Conservation (phyloP, 768 basidiomycete species). For the Lactarius hengduanensis region DNA sequence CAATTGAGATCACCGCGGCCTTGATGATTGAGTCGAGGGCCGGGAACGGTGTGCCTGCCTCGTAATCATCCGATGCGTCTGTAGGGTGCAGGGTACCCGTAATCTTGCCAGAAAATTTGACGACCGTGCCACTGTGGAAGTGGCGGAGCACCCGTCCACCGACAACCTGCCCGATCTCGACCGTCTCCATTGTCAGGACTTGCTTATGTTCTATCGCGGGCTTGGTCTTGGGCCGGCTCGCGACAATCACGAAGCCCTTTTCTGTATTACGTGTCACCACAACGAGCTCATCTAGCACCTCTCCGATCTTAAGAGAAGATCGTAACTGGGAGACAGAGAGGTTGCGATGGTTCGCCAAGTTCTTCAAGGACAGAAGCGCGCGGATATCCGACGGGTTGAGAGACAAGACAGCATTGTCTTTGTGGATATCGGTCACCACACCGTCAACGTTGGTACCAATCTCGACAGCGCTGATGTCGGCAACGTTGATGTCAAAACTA, state of each 20-base stretch:
- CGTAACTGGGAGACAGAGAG: slow-evolving; percentile 67
- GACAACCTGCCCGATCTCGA: slow-evolving; percentile 71
- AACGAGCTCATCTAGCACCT: slow-evolving; percentile 70
- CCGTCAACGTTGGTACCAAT: slow-evolving; percentile 75
- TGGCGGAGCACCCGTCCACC: slow-evolving; percentile 79
- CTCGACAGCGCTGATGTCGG: slow-evolving; percentile 71
- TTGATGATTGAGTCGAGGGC: slow-evolving; percentile 64
- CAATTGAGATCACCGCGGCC: slow-evolving; percentile 67
- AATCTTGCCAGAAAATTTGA: slow-evolving; percentile 73
- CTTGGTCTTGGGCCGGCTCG: slow-evolving; percentile 63
- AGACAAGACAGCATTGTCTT: slow-evolving; percentile 74
- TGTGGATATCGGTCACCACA: slow-evolving; percentile 75
- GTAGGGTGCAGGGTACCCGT: slow-evolving; percentile 79
- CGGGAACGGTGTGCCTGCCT: slow-evolving; percentile 54
- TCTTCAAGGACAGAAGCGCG: slow-evolving; percentile 84
- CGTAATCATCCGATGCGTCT: slow-evolving; percentile 80
- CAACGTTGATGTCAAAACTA: slow-evolving; percentile 45
- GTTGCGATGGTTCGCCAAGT: slow-evolving; percentile 76
- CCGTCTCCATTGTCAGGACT: slow-evolving; percentile 59
- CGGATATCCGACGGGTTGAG: slow-evolving; percentile 68
- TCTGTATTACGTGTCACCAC: slow-evolving; percentile 89
- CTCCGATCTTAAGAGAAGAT: slow-evolving; percentile 60
- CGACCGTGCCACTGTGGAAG: slow-evolving; percentile 64
- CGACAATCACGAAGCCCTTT: slow-evolving; percentile 83
- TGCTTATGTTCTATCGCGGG: slow-evolving; percentile 47